phyloP scores from a whole-genome alignment of 192 early-diverging fungal species.

The Podila epigama region DNA sequence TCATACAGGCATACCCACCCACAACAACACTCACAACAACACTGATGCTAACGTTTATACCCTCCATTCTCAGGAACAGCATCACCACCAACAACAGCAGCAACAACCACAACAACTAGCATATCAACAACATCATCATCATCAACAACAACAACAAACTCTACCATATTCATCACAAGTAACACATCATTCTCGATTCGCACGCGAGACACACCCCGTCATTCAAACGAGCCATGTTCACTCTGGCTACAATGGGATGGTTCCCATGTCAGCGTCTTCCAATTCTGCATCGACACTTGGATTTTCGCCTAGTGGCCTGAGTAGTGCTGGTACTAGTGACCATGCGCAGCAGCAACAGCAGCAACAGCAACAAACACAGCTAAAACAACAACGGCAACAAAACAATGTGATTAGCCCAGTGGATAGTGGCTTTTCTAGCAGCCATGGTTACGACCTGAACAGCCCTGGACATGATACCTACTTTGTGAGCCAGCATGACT shows the following conservation, averaged over 20 bases:
- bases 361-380: conserved; percentile 2
- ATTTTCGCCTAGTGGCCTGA: neutral
- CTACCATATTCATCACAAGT: neutral
- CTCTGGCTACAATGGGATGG: neutral
- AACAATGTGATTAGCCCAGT: neutral
- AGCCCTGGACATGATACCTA: conserved; percentile 24
- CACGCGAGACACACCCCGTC: neutral
- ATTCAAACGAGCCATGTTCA: neutral
- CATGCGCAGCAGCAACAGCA: neutral
- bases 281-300: neutral
- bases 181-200: too few species aligned
- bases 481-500: conserved; percentile 10
- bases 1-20: too few species aligned
- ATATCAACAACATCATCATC: neutral
- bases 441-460: conserved; percentile 9
- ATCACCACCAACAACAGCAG: neutral
- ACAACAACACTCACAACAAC: neutral
- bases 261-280: neutral
- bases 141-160: neutral
- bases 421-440: conserved; percentile 15
- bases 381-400: conserved; percentile 12
- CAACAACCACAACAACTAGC: neutral
- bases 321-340: neutral
- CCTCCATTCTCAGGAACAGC: neutral
- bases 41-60: neutral